Evolutionary conservation across 805 yeast genomes (phyloP), one percentile per base, ranked within the genome.

Genomic region (Cyberlindnera suaveolens): DNA sequence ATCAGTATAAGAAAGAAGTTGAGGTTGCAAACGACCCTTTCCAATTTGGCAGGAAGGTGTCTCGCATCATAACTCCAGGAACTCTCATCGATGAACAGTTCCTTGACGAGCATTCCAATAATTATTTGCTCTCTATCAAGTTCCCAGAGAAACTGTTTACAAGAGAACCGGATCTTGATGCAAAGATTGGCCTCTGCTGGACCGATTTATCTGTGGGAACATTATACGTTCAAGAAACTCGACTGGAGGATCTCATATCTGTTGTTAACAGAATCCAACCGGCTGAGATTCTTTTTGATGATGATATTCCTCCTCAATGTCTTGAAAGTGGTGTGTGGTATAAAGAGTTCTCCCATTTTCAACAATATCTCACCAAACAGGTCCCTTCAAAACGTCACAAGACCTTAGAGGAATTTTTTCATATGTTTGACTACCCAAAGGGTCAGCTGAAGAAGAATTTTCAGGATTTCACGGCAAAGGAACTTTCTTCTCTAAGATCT

Each of bases 61-160:
- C 87, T 6, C 68, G 97, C 34, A 77, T 91, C 7, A 78, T 93
- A 2, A 83, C 97, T 0, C 96, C 97, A 0, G 99, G 99, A 1
- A 91, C 98, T 0, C 72, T 91, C 30, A 75, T 91, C 10, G 96
- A 87, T 55, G 97, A 91, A 53, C 79, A 84, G 0, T 81, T 91
- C 48, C 66, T 91, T 55, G 85, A 88, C 58, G 78, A 77, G 44
- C 77, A 77, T 46, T 73, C 76, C 38, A 85, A 85, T 52, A 87
- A 89, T 55, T 88, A 71, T 57, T 64, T 91, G 31, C 67, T 83
- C 19, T 75, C 86, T 5, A 70, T 91, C 13, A 72, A 75, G 7
- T 72, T 84, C 42, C 86, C 89, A 0, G 71, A 68, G 23, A 65
- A 65, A 62, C 54, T 71, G 49, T 54, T 67, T 62, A 53, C 63